These are phyloP conservation scores for Penicillium sp. DNA, from an alignment of 2,329 filamentous ascomycete genomes.

Conservation along the genomic window DNA sequence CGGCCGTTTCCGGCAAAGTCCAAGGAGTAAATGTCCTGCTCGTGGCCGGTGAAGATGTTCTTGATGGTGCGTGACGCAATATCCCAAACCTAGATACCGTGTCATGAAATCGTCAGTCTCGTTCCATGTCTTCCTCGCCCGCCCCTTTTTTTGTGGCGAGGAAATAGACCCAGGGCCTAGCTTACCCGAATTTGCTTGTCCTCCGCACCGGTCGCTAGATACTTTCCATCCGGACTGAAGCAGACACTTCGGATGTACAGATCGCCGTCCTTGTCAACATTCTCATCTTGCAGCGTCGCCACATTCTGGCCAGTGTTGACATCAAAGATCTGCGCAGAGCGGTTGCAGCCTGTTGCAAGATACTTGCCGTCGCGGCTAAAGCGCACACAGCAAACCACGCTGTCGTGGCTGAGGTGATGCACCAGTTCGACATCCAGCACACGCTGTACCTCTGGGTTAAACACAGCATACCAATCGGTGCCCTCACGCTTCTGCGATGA, in stretches of 20 bases:
- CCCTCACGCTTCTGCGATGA: conserved; percentile 85
- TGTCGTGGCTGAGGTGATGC: conserved; percentile 89
- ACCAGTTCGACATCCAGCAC: conserved; percentile 90
- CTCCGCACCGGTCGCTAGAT: conserved; percentile 91
- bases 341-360: conserved; percentile 93
- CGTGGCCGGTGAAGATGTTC: conserved; percentile 91
- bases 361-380: conserved; percentile 96
- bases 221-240: conserved; percentile 94
- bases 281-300: conserved; percentile 84
- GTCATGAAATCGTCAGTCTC: conserved; percentile 7
- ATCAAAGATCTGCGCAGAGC: conserved; percentile 99
- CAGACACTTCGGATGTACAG: conserved; percentile 97
- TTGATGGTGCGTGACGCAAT: conserved; percentile 79
- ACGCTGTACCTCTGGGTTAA: conserved; percentile 87
- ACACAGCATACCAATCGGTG: conserved; percentile 92
- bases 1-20: conserved; percentile 93
- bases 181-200: conserved; percentile 93
- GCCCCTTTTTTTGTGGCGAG: too few relatives aligned
- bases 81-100: conserved; percentile 75
- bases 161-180: too few relatives aligned
- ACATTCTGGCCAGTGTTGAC: conserved; percentile 83
- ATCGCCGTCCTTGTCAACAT: conserved; percentile 81
- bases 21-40: conserved; percentile 96
- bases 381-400: conserved; percentile 95
- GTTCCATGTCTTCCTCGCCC: not conserved